A percentile compares a stretch with the other conserved stretches of the same genome.
Evolutionary conservation across 2,329 filamentous ascomycete genomes (phyloP).

Genomic region (Paramyrothecium sp.): DNA sequence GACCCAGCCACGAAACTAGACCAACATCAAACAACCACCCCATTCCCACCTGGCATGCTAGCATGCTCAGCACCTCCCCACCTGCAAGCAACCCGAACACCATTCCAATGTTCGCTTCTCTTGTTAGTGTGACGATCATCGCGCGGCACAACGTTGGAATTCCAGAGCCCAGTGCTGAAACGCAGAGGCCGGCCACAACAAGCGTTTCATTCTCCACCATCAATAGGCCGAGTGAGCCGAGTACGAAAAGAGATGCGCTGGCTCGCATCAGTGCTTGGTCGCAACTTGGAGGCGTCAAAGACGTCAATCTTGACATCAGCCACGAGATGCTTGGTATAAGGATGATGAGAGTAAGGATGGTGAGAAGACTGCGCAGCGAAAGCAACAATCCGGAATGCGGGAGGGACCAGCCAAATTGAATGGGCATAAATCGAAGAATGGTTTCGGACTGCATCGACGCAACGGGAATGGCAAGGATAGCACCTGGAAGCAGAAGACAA

Average conservation of each 20-base stretch:
- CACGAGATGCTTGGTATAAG: slow-evolving; percentile 14
- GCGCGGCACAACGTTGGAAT: slow-evolving; percentile 20
- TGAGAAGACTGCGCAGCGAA: slow-evolving; percentile 17
- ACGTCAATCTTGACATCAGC: slow-evolving; percentile 7
- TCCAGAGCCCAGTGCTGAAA: slow-evolving; percentile 21
- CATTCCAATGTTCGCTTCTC: slow-evolving; percentile 14
- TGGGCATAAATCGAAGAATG: slow-evolving; percentile 20
- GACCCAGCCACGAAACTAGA: slow-evolving; percentile 18
- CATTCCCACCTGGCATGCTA: slow-evolving; percentile 16
- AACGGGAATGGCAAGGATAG: slow-evolving; percentile 17
- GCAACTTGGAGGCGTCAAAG: slow-evolving; percentile 4
- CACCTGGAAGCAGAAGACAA: slow-evolving; percentile 19
- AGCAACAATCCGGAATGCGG: slow-evolving; percentile 17
- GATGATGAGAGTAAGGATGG: slow-evolving; percentile 18
- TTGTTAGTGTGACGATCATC: slow-evolving; percentile 15
- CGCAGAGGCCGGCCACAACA: slow-evolving; percentile 15
- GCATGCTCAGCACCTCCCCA: slow-evolving; percentile 19
- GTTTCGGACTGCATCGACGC: slow-evolving; percentile 17
- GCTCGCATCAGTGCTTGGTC: slow-evolving; percentile 13
- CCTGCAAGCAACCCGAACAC: slow-evolving; percentile 20
- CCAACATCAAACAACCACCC: slow-evolving; percentile 21
- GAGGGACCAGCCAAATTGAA: slow-evolving; percentile 21
- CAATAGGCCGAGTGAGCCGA: slow-evolving; percentile 19
- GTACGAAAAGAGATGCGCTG: slow-evolving; percentile 17
- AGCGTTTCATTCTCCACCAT: slow-evolving; percentile 15